Evolutionary conservation across 2,329 filamentous ascomycete genomes (phyloP).

Genomic region (Fusarium virguliforme): DNA sequence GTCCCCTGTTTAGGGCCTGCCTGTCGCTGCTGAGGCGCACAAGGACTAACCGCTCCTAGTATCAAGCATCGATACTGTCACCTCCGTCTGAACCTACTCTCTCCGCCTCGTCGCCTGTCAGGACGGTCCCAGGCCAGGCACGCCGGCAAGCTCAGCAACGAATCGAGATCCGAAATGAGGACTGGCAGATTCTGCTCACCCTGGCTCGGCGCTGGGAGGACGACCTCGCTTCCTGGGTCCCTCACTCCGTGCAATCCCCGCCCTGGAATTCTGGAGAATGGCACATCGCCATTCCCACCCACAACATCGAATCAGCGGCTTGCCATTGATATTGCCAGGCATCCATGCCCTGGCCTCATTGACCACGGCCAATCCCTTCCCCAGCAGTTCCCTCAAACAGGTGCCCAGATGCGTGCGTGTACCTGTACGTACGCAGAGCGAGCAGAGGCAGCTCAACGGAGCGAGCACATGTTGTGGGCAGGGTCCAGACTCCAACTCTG

Average conservation of each 20-base stretch:
- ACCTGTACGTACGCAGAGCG: slow-evolving; percentile 3
- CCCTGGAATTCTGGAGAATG: slow-evolving; percentile 42
- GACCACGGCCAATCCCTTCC: slow-evolving; percentile 23
- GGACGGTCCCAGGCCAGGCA: slow-evolving; percentile 18
- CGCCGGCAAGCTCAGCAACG: slow-evolving; percentile 18
- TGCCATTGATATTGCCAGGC: slow-evolving; percentile 31
- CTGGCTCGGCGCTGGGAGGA: slow-evolving; percentile 19
- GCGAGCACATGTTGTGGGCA: slow-evolving; percentile 21
- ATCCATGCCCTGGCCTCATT: slow-evolving; percentile 19
- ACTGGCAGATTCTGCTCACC: slow-evolving; percentile 30
- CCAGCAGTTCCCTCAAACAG: slow-evolving; percentile 26
- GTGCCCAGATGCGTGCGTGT: slow-evolving; percentile 15
- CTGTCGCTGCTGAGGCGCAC: slow-evolving; percentile 27
- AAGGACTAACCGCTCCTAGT: slow-evolving; percentile 31
- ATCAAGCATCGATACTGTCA: slow-evolving; percentile 29
- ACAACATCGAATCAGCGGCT: slow-evolving; percentile 43
- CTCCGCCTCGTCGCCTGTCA: slow-evolving; percentile 12
- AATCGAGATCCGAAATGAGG: slow-evolving; percentile 40
- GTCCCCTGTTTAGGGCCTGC: slow-evolving; percentile 8
- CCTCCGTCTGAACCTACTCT: slow-evolving; percentile 16
- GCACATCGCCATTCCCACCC: slow-evolving; percentile 40
- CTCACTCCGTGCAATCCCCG: slow-evolving; percentile 32
- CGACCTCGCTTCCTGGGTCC: slow-evolving; percentile 23
- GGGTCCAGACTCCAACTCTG: slow-evolving; percentile 24
- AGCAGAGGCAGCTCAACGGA: slow-evolving; percentile 3